Evolutionary conservation across 441 rosid species (phyloP), one percentile per base, ranked within the genome.

Genomic region (Populus hybrid): DNA sequence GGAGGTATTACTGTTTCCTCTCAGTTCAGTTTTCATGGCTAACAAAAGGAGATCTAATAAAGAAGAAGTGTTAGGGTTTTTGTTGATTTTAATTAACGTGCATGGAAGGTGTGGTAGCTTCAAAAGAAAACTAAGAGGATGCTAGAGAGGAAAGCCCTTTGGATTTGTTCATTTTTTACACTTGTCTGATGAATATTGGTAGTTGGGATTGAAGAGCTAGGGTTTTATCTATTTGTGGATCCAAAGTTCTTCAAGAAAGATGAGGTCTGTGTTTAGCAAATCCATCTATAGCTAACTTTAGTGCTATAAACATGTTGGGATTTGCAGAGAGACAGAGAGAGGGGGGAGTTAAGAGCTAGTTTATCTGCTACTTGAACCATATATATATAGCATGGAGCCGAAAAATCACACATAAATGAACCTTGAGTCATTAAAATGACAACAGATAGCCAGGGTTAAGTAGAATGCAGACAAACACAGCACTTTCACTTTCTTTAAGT

Each of bases 21-120:
- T 83, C 9, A 86, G 36, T 76, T 86, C 88, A 23, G 90, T 81
- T 82, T 85, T 85, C 91, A 90, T 88, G 79, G 82, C 42, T 61
- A 61, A n/a, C 23, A 53, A 6, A 53, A 6, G 21, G 63, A 53
- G 63, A 18, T 53, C 63, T 53, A 18, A 53, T 18, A 18, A 18
- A 6, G 63, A 18, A 69, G 8, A 71, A 71, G 24, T 53, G 59
- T 26, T 20, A 73, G 78, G 77, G 80, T 69, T 77, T 40, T 53
- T 82, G 36, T 33, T 68, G 59, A 72, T 73, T 23, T 26, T 66
- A 53, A 18, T 35, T 11, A 76, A 71, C 80, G 69, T 86, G 87
- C 82, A 77, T 79, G 83, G 68, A 74, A 77, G 36, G 59, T 50
- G 23, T 69, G 64, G 23, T 70, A 68, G 23, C 68, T 68, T 18